Evolutionary conservation across 345 rosid species (phyloP).

Genomic region (Erysimum cheiranthoides): DNA sequence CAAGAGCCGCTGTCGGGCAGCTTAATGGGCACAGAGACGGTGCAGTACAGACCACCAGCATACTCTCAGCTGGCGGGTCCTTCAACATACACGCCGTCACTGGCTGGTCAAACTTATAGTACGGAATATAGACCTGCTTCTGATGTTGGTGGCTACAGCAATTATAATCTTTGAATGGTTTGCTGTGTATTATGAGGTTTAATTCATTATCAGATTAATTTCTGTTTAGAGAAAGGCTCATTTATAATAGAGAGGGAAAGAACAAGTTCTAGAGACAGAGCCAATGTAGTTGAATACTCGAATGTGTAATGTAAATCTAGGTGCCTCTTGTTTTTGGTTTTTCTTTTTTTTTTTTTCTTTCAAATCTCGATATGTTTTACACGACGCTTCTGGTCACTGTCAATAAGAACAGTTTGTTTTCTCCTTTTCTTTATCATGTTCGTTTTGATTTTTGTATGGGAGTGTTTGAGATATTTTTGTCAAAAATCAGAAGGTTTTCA

Average conservation of each 20-base stretch:
- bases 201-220: constrained; percentile 1
- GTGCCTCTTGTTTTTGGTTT: neutral
- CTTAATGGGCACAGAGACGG: constrained; percentile 40
- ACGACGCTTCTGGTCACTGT: constrained; percentile 21
- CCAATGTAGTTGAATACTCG: constrained; percentile 22
- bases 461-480: neutral
- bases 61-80: constrained; percentile 41
- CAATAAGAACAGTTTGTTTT: constrained; percentile 1
- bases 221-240: constrained; percentile 26
- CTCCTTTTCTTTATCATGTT: neutral
- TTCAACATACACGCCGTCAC: constrained; percentile 28
- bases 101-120: constrained; percentile 42
- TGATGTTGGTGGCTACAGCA: constrained; percentile 44
- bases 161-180: constrained; percentile 32
- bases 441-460: neutral
- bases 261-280: constrained; percentile 26
- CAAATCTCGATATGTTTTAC: neutral
- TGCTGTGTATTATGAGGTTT: constrained; percentile 17
- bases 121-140: constrained; percentile 46
- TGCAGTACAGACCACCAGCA: constrained; percentile 39
- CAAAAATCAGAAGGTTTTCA: neutral
- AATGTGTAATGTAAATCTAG: constrained; percentile 42
- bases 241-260: constrained; percentile 18
- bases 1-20: constrained; percentile 39
- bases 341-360: too few species aligned